phyloP scores from a whole-genome alignment of 2,329 filamentous ascomycete species.

The Apiospora rasikravindrae region DNA sequence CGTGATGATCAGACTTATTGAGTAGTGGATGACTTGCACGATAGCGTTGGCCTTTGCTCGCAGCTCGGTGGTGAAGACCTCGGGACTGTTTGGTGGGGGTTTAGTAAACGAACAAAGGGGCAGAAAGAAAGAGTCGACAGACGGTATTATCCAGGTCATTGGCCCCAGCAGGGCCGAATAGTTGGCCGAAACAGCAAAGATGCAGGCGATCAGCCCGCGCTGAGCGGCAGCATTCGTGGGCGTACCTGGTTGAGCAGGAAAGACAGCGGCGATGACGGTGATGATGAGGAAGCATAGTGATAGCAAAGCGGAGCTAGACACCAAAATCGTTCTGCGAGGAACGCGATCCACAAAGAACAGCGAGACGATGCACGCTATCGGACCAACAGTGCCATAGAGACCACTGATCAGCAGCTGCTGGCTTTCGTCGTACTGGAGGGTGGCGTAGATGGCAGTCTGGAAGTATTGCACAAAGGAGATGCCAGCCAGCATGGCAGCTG shows the following conservation, averaged over 20 bases:
- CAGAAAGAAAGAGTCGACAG: constrained; percentile 23
- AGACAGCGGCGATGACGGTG: constrained; percentile 44
- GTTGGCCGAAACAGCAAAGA: constrained; percentile 46
- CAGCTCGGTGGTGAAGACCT: constrained; percentile 47
- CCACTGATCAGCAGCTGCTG: constrained; percentile 46
- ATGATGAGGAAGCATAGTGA: constrained; percentile 46
- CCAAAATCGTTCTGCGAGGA: constrained; percentile 43
- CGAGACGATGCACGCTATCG: constrained; percentile 43
- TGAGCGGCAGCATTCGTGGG: constrained; percentile 46
- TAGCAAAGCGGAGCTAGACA: constrained; percentile 42
- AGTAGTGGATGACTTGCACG: constrained; percentile 48
- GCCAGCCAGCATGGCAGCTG: constrained; percentile 46
- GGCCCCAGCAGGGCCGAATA: constrained; percentile 45
- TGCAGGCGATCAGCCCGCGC: constrained; percentile 45
- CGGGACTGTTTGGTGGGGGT: constrained; percentile 34
- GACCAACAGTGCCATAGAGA: constrained; percentile 44
- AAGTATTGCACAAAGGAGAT: constrained; percentile 51
- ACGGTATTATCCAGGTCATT: constrained; percentile 51
- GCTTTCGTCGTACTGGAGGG: constrained; percentile 43
- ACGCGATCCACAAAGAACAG: constrained; percentile 47
- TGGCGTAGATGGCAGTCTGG: constrained; percentile 48
- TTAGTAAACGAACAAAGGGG: background rate
- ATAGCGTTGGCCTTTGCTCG: constrained; percentile 48
- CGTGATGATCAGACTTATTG: constrained; percentile 46
- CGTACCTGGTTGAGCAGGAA: constrained; percentile 41